A percentile compares a stretch with the other conserved stretches of the same genome.
Evolutionary conservation across 1,284 basidiomycete genomes (phyloP).

Genomic region (Rhodotorula sp.): DNA sequence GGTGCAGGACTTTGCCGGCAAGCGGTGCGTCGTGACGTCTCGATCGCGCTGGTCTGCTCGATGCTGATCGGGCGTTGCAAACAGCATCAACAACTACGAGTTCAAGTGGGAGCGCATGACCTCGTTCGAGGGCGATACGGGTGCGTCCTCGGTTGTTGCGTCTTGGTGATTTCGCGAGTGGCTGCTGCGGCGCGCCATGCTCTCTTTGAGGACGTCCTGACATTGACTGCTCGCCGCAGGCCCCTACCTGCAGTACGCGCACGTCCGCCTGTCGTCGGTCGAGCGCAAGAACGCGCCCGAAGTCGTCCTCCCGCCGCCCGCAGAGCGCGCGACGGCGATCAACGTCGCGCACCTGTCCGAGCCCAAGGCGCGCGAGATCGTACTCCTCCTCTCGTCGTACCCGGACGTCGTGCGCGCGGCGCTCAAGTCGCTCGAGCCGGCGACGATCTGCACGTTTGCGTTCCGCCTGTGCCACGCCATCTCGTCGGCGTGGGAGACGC

Average conservation of each 20-base stretch:
- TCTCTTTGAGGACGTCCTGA: not conserved
- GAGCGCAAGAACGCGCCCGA: conserved; percentile 86
- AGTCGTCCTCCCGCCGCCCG: conserved; percentile 70
- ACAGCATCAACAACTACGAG: conserved; percentile 91
- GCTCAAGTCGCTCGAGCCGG: conserved; percentile 82
- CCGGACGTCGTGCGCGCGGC: conserved; percentile 87
- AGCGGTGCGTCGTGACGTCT: conserved; percentile 61
- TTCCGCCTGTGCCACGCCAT: conserved; percentile 67
- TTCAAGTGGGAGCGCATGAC: conserved; percentile 96
- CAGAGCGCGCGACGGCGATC: conserved; percentile 63
- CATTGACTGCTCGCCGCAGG: conserved; percentile 6
- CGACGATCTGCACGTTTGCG: conserved; percentile 68
- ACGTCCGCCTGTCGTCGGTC: conserved; percentile 90
- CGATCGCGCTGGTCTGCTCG: not conserved
- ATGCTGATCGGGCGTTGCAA: not conserved
- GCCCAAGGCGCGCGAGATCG: conserved; percentile 80
- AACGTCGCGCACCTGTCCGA: conserved; percentile 68
- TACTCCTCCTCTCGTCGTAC: conserved; percentile 82
- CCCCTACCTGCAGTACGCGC: conserved; percentile 93
- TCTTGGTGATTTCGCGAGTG: not conserved
- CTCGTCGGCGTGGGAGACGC: conserved; percentile 82
- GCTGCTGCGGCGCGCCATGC: no score
- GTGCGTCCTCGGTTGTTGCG: conserved; percentile 49
- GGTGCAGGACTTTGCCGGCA: conserved; percentile 97
- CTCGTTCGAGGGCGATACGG: conserved; percentile 96